Evolutionary conservation across 257 asterid genomes (phyloP), one percentile per base, ranked within the genome.

Genomic region (Nicotiana paniculata): DNA sequence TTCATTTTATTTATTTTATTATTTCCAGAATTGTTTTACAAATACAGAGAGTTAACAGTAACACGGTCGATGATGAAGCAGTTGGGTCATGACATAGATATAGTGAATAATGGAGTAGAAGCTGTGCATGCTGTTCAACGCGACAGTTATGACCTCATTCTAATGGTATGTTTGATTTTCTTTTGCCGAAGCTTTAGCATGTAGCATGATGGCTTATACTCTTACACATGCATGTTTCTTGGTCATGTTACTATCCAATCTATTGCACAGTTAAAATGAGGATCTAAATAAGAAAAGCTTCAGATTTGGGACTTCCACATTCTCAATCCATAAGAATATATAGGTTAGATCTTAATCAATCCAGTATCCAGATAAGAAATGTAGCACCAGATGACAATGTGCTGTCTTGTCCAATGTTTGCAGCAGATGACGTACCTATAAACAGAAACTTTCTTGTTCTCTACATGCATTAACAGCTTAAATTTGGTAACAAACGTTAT

Each of bases 51-150:
- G n/a, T n/a, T n/a, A n/a, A n/a, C n/a, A n/a, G n/a, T n/a, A n/a
- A n/a, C n/a, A 1, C 89, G 87, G 77, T 90, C 96, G 16, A 92
- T 95, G 97, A 91, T 90, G 98, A 91, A 91, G 86, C 97, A 87
- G 86, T 85, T 95, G 61, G 98, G 98, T 53, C 93, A 93, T 77
- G 74, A 53, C 76, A 87, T 93, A 32, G 92, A 89, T 32, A 91
- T 95, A 3, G 98, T 90, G 76, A 74, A 82, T 30, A 90, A 95
- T 82, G 98, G 98, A 58, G 88, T 89, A 5, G 98, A 95, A 88
- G 98, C 97, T 35, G 87, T 95, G 6, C 88, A 86, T 57, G 97
- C 97, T 1, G 90, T 93, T 77, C 97, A 89, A 83, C 24, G 84
- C 39, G 81, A 83, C 81, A 58, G 39, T 78, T 95, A 92, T 66